A percentile compares a stretch with the other conserved stretches of the same genome.
phyloP scores from a whole-genome alignment of 495 filamentous ascomycete genomes.

The Penicillium bovifimosum region DNA sequence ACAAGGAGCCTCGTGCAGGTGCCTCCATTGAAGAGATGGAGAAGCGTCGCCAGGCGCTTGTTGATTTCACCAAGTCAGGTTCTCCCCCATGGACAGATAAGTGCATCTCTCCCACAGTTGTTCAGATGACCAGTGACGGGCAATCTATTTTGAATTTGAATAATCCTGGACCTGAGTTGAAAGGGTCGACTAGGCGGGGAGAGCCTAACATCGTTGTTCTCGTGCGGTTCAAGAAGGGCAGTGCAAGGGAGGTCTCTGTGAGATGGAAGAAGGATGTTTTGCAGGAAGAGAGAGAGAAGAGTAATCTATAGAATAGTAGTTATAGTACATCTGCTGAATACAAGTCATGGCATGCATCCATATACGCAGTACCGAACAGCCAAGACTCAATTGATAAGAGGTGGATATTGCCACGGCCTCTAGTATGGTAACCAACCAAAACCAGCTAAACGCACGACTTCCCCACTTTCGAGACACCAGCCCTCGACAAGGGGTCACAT shows the following conservation, averaged over 20 bases:
- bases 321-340: neutral
- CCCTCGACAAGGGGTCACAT: constrained; percentile 47
- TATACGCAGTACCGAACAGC: neutral
- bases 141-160: constrained; percentile 62
- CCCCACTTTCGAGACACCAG: constrained; percentile 18
- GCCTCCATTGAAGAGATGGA: constrained; percentile 39
- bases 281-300: constrained; percentile 22
- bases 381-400: neutral
- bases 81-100: constrained; percentile 70
- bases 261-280: constrained; percentile 47
- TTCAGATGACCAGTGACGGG: constrained; percentile 53
- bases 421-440: neutral
- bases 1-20: constrained; percentile 30
- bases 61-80: constrained; percentile 51
- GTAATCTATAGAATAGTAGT: constrained; percentile 24
- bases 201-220: constrained; percentile 69
- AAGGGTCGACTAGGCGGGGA: constrained; percentile 55
- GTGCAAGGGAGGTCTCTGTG: constrained; percentile 50
- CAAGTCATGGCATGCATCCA: neutral
- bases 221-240: constrained; percentile 56
- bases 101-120: constrained; percentile 62
- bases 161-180: constrained; percentile 66
- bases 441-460: constrained; percentile 10
- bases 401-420: constrained; percentile 23
- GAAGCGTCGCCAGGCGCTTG: constrained; percentile 46